These are phyloP conservation scores for Boletales sp. DNA, from an alignment of 768 basidiomycete genomes.

Conservation along the genomic window DNA sequence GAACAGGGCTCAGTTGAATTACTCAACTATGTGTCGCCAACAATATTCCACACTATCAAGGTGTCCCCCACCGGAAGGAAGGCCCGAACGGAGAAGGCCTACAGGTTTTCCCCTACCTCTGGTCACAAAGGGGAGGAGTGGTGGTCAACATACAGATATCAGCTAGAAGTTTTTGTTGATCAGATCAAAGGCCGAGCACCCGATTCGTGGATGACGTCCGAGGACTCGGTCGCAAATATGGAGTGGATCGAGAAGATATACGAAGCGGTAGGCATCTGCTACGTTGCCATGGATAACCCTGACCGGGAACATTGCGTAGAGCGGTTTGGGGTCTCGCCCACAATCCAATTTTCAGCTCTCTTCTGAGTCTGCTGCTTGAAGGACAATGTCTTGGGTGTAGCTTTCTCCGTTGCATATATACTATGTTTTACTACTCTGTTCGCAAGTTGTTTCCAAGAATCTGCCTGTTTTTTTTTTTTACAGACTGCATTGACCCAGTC, in stretches of 20 bases:
- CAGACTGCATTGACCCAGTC: no score
- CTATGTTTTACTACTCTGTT: not conserved
- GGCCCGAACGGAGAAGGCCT: slow-evolving; percentile 40
- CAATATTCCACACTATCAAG: slow-evolving; percentile 46
- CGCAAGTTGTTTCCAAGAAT: not conserved
- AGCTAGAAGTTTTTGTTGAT: slow-evolving; percentile 65
- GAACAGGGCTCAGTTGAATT: slow-evolving; percentile 42
- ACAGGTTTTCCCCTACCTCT: slow-evolving; percentile 34
- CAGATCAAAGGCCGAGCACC: slow-evolving; percentile 49
- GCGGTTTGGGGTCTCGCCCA: slow-evolving; percentile 33
- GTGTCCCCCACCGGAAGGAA: slow-evolving; percentile 35
- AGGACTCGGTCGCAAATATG: slow-evolving; percentile 57
- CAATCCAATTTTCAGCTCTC: slow-evolving; percentile 26
- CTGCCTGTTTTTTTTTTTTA: no score
- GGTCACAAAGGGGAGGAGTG: slow-evolving; percentile 45
- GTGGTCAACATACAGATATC: slow-evolving; percentile 56
- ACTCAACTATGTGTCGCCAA: slow-evolving; percentile 42
- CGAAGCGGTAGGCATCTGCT: slow-evolving; percentile 35
- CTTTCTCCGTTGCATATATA: no score
- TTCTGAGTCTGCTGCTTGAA: slow-evolving; percentile 1
- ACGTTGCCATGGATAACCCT: not conserved
- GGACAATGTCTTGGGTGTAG: not conserved
- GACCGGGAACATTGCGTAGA: slow-evolving; percentile 16
- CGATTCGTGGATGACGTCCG: slow-evolving; percentile 49
- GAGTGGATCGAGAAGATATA: slow-evolving; percentile 58